These are phyloP conservation scores for Boeremia exigua DNA, from an alignment of 2,329 filamentous ascomycete species.

Conservation along the genomic window DNA sequence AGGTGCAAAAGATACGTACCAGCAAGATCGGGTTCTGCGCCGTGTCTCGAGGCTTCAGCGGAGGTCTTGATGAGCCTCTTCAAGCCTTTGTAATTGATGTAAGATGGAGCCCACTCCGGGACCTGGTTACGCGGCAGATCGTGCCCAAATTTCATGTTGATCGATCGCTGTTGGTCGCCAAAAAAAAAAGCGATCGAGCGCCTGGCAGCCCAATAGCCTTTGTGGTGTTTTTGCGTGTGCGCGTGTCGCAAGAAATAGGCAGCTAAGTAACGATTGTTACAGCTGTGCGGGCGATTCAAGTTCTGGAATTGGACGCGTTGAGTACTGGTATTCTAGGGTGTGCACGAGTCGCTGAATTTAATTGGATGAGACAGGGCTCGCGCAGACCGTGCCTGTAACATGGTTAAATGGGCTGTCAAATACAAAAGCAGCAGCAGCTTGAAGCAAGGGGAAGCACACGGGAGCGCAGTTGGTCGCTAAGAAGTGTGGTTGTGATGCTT, in stretches of 20 bases:
- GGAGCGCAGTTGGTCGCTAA: slow-evolving; percentile 29
- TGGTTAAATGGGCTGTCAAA: slow-evolving; percentile 43
- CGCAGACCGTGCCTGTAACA: slow-evolving; percentile 39
- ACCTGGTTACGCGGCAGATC: slow-evolving; percentile 80
- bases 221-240: slow-evolving; percentile 10
- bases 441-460: slow-evolving; percentile 40
- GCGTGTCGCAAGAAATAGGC: slow-evolving; percentile 17
- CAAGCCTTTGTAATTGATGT: slow-evolving; percentile 88
- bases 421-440: slow-evolving; percentile 31
- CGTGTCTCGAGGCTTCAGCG: slow-evolving; percentile 67
- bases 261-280: slow-evolving; percentile 16
- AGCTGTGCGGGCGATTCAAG: slow-evolving; percentile 23
- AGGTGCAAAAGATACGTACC: slow-evolving; percentile 64
- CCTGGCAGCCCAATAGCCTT: slow-evolving; percentile 6
- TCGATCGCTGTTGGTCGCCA: background rate
- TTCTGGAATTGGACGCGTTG: slow-evolving; percentile 27
- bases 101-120: slow-evolving; percentile 82
- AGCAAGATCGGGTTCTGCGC: slow-evolving; percentile 83
- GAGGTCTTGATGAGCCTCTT: slow-evolving; percentile 95
- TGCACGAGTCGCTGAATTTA: slow-evolving; percentile 35
- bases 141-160: slow-evolving; percentile 57
- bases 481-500: slow-evolving; percentile 27
- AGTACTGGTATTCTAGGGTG: slow-evolving; percentile 26
- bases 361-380: slow-evolving; percentile 39
- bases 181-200: background rate